Base-by-base conservation (phyloP, 139 green algal species). In the Coelastrella sp. region DNA sequence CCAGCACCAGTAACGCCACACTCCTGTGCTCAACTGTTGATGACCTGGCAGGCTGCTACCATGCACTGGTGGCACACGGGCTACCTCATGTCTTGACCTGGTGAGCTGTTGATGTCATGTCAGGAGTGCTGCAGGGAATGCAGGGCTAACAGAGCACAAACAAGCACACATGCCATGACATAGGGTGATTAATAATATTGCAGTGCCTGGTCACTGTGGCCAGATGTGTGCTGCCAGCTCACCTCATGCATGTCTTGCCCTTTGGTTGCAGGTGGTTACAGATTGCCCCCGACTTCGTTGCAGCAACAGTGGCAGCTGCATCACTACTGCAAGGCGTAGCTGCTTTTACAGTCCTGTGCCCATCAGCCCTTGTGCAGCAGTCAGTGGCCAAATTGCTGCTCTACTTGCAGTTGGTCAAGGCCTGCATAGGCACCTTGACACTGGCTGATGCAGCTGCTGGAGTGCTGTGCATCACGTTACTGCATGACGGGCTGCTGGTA, bases 321-420 rank as follows among this genome's bases (percentile, higher is more conserved):
- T 73, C 85, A 11, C 25, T 89, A 49, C 85, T 89, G n/a, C 35
- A 83, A 75, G 68, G 79, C 12, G 56, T 58, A 57, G 56, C 70
- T 8, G 35, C 85, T 4, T 89, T 89, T n/a, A 6, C 59, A 25
- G n/a, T 83, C 70, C 57, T 89, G 49, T 60, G 63, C 22, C 65
- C 72, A 17, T 61, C 25, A 24, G 56, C 35, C 6, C 7, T 49
- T 6, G 17, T 83, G n/a, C 72, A 73, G 19, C 6, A 12, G 6
- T 22, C 58, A 0, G n/a, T 25, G 20, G 72, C 85, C 25, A 58
- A 57, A 12, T 6, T 68, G 12, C 49, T 82, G 57, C 72, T 89
- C 20, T 56, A 14, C 22, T 14, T 83, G 49, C 85, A 82, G 57
- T 14, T 89, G 72, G 10, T 68, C 27, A 76, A 59, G 12, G 14